These are phyloP conservation scores for Apium graveolens DNA, from an alignment of 129 eudicot genomes.

Conservation along the genomic window DNA sequence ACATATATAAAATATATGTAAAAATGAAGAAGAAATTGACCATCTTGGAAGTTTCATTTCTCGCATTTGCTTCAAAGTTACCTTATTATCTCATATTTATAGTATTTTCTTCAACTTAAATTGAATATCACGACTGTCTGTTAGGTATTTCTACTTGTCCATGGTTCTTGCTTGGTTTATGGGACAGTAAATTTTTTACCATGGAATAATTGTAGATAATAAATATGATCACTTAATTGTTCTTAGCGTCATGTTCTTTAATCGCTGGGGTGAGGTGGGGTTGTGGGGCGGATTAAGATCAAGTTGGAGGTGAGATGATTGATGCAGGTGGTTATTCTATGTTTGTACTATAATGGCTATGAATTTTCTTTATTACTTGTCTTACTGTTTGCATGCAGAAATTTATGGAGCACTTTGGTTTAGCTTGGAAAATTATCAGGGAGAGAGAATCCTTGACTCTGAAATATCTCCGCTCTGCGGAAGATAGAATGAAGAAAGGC, in stretches of 20 bases:
- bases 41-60: not conserved
- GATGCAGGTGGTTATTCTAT: not conserved
- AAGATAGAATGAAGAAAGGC: not conserved
- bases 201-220: no score
- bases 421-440: conserved; percentile 61
- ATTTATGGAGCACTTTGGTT: conserved; percentile 28
- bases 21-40: no score
- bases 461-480: conserved; percentile 35
- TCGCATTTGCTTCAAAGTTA: not conserved
- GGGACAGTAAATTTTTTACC: not conserved
- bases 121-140: not conserved
- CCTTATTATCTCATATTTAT: not conserved
- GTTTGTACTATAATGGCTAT: not conserved
- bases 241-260: no score
- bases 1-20: no score
- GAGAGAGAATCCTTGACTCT: conserved; percentile 43
- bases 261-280: no score
- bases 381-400: not conserved
- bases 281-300: no score
- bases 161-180: not conserved
- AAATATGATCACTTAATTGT: no score
- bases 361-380: not conserved
- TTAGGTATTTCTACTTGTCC: not conserved
- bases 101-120: no score
- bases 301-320: not conserved